Evolutionary conservation across 2,329 filamentous ascomycete genomes (phyloP).

Genomic region (Pseudogymnoascus sp.): DNA sequence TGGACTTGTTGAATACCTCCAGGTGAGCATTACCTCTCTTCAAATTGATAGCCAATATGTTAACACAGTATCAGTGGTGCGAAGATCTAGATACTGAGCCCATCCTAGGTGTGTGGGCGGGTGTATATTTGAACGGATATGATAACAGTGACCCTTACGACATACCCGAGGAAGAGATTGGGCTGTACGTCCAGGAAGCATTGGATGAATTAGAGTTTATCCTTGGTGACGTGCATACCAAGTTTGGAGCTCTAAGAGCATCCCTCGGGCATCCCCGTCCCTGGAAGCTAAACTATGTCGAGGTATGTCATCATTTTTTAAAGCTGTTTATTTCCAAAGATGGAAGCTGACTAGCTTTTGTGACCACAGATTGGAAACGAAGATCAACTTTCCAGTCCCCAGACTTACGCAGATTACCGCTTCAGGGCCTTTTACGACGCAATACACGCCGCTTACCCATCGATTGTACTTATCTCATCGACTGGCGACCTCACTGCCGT

Average conservation of each 20-base stretch:
- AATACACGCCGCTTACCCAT: conserved; percentile 30
- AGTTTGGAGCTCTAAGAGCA: conserved; percentile 39
- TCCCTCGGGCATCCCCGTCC: conserved; percentile 42
- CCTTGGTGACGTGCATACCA: conserved; percentile 35
- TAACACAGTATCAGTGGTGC: conserved; percentile 30
- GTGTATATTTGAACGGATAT: conserved; percentile 32
- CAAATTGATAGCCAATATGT: background rate
- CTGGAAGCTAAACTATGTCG: conserved; percentile 42
- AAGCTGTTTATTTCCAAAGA: background rate
- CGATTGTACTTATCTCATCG: conserved; percentile 36
- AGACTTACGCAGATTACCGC: conserved; percentile 31
- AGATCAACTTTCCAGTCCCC: conserved; percentile 36
- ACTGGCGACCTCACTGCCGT: conserved; percentile 17
- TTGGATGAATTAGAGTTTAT: conserved; percentile 46
- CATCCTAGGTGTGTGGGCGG: conserved; percentile 40
- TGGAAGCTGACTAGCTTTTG: background rate
- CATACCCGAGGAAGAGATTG: conserved; percentile 35
- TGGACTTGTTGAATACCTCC: conserved; percentile 43
- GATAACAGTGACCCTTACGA: conserved; percentile 21
- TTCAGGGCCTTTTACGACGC: conserved; percentile 42
- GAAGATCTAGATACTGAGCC: conserved; percentile 39
- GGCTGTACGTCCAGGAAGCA: conserved; percentile 39
- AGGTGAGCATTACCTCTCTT: conserved; percentile 13
- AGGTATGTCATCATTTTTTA: conserved; percentile 31
- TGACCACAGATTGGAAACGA: conserved; percentile 16